Percentiles rank a stretch among this genome's conserved stretches.
These are phyloP conservation scores for Gynochthodes officinalis DNA, from an alignment of 257 asterid genomes.

Conservation along the genomic window DNA sequence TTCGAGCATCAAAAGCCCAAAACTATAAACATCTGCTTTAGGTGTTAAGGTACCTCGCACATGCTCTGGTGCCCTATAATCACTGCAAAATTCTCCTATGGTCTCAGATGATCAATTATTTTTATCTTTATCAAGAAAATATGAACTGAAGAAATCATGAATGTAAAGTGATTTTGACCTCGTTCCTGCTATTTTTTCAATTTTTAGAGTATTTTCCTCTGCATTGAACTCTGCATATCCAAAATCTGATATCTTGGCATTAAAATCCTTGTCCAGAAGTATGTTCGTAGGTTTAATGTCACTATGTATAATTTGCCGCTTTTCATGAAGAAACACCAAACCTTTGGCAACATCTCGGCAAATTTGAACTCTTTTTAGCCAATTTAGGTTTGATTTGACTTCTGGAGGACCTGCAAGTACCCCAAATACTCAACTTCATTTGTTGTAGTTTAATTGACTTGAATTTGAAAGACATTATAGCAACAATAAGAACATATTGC, in stretches of 20 bases:
- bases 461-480: background rate
- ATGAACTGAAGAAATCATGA: background rate
- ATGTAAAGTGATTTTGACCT: background rate
- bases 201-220: constrained; percentile 15
- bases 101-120: background rate
- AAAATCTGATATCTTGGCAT: constrained; percentile 27
- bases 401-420: background rate
- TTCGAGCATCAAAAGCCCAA: constrained; percentile 25
- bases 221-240: constrained; percentile 21
- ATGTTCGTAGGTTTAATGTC: constrained; percentile 26
- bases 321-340: constrained; percentile 24
- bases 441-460: background rate
- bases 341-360: constrained; percentile 25
- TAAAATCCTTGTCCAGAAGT: constrained; percentile 23
- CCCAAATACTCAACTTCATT: background rate
- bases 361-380: constrained; percentile 19
- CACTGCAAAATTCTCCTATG: background rate
- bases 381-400: constrained; percentile 3
- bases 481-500: background rate
- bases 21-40: constrained; percentile 28
- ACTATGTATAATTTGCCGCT: constrained; percentile 22
- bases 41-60: constrained; percentile 7
- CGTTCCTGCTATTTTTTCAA: constrained; percentile 14
- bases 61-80: constrained; percentile 24
- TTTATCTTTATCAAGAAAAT: background rate